Percentiles rank a stretch among this genome's conserved stretches.
These are phyloP conservation scores for Globisporangium yorkense DNA, from an alignment of 352 stramenopile genomes.

Conservation along the genomic window DNA sequence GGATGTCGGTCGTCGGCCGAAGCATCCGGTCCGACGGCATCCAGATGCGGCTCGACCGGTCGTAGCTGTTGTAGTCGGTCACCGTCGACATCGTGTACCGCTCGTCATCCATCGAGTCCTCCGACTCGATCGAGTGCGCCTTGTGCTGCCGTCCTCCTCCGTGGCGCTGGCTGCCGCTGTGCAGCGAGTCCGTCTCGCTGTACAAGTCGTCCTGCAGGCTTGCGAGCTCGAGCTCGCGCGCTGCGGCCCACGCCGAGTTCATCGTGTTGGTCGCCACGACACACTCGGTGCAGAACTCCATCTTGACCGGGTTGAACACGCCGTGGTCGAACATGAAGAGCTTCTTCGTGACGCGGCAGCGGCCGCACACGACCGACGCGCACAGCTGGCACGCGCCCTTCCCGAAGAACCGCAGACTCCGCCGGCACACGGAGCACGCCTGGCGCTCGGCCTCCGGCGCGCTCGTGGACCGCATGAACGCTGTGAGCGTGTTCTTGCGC, in stretches of 20 bases:
- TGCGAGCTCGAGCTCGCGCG: slow-evolving; percentile 9
- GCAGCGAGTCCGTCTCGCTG: slow-evolving; percentile 1
- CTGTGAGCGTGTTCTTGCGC: slow-evolving; percentile 13
- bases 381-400: slow-evolving; percentile 28
- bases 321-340: slow-evolving; percentile 36
- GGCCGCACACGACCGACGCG: slow-evolving; percentile 24
- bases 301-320: slow-evolving; percentile 53
- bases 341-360: slow-evolving; percentile 43
- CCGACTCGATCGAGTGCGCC: slow-evolving; percentile 2
- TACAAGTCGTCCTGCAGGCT: background rate
- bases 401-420: slow-evolving; percentile 26
- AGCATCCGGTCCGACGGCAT: slow-evolving; percentile 12
- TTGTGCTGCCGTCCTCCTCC: slow-evolving; percentile 1
- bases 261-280: slow-evolving; percentile 12
- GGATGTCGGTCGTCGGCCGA: slow-evolving; percentile 7
- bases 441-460: background rate
- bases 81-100: slow-evolving; percentile 8
- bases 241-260: slow-evolving; percentile 8
- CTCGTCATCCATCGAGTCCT: slow-evolving; percentile 6
- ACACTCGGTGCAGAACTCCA: slow-evolving; percentile 27
- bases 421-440: slow-evolving; percentile 25
- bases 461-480: slow-evolving; percentile 9
- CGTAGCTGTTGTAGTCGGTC: slow-evolving; percentile 8
- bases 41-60: slow-evolving; percentile 14
- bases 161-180: background rate